Percentiles rank a stretch among this genome's conserved stretches.
Conservation (phyloP, 108 stramenopile genomes). For the Parmales sp. region DNA sequence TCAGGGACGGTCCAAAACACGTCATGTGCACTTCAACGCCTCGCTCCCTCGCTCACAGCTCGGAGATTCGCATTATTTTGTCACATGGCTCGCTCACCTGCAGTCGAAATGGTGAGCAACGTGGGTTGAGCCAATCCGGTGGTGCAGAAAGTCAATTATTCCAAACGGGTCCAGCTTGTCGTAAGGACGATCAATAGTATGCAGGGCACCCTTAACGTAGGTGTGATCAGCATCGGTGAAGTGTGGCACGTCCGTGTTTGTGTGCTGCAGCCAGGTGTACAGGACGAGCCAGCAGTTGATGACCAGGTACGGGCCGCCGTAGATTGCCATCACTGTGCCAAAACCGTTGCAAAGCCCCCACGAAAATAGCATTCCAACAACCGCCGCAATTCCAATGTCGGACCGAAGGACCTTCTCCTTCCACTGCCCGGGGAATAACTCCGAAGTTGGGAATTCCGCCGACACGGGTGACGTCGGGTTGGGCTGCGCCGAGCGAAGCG, state of each 20-base stretch:
- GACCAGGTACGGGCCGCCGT: constrained; percentile 83
- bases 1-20: too few species aligned
- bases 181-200: constrained; percentile 93
- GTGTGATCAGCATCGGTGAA: constrained; percentile 78
- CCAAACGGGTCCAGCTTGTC: constrained; percentile 77
- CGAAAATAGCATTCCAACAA: constrained; percentile 43
- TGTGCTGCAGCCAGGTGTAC: constrained; percentile 99
- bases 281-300: constrained; percentile 91
- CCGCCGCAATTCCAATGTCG: constrained; percentile 77
- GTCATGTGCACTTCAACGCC: too few species aligned
- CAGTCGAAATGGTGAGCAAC: constrained; percentile 94
- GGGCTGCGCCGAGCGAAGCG: too few species aligned
- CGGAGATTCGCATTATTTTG: too few species aligned
- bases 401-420: constrained; percentile 76
- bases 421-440: constrained; percentile 76
- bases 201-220: constrained; percentile 89
- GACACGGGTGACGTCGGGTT: constrained; percentile 54
- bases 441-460: constrained; percentile 36
- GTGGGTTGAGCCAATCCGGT: constrained; percentile 90
- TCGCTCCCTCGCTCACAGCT: too few species aligned
- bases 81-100: too few species aligned
- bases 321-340: constrained; percentile 67
- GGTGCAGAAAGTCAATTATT: constrained; percentile 83
- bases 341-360: constrained; percentile 63
- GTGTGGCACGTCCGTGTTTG: constrained; percentile 91